Evolutionary conservation across 2,329 filamentous ascomycete species (phyloP).

Genomic region (Torrubiella hemipterigena): DNA sequence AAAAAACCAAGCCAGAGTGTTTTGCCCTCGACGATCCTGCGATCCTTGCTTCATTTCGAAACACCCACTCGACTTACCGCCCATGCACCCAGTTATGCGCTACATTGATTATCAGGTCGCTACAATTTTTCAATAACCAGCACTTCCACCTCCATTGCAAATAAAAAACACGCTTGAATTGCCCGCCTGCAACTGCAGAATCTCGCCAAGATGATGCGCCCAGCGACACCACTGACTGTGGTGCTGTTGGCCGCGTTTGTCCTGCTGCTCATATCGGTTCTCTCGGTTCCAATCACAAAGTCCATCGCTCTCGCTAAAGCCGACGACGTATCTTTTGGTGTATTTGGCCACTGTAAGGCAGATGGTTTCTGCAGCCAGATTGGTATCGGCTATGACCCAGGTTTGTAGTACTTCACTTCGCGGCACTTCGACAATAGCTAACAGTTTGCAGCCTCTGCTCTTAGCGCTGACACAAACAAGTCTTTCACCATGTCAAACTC

Average conservation of each 20-base stretch:
- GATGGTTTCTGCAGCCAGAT: slow-evolving; percentile 56
- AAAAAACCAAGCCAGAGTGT: no score
- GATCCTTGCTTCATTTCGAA: no score
- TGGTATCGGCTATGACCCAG: slow-evolving; percentile 74
- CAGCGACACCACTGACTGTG: slow-evolving; percentile 81
- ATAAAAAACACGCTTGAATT: slow-evolving; percentile 7
- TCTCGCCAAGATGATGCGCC: slow-evolving; percentile 61
- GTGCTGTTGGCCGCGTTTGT: slow-evolving; percentile 78
- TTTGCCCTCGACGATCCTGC: no score
- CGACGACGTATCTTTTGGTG: slow-evolving; percentile 70
- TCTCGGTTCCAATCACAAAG: slow-evolving; percentile 86
- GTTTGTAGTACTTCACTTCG: no score
- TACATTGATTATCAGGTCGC: no score
- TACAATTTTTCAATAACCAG: no score
- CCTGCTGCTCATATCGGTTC: slow-evolving; percentile 70
- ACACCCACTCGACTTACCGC: no score
- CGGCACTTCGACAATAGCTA: slow-evolving; percentile 1
- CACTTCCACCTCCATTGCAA: no score
- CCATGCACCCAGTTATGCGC: no score
- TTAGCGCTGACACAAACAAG: slow-evolving; percentile 16
- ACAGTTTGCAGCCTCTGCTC: no score
- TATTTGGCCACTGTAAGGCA: slow-evolving; percentile 75
- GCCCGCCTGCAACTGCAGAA: slow-evolving; percentile 8
- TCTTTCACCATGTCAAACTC: slow-evolving; percentile 43
- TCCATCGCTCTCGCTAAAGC: slow-evolving; percentile 73